Evolutionary conservation across 768 basidiomycete genomes (phyloP).

Genomic region (Kwoniella dejecticola): DNA sequence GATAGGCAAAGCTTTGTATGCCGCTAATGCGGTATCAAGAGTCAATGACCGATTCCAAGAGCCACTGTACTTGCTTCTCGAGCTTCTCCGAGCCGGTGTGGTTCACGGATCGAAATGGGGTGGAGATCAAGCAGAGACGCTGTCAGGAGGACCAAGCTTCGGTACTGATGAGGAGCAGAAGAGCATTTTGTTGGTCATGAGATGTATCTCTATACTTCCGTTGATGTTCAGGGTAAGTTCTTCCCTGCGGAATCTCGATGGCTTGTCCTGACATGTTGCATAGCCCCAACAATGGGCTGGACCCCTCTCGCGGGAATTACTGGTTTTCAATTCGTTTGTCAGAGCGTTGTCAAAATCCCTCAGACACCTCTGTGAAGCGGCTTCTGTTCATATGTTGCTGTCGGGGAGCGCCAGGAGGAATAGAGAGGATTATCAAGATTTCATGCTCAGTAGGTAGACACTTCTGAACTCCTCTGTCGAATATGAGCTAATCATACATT

Average conservation of each 20-base stretch:
- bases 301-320: slow-evolving; percentile 89
- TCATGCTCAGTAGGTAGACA: slow-evolving; percentile 67
- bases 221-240: slow-evolving; percentile 81
- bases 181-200: slow-evolving; percentile 93
- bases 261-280: not conserved
- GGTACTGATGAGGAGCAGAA: slow-evolving; percentile 92
- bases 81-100: slow-evolving; percentile 92
- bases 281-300: slow-evolving; percentile 92
- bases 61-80: slow-evolving; percentile 88
- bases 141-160: slow-evolving; percentile 93
- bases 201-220: slow-evolving; percentile 91
- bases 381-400: slow-evolving; percentile 88
- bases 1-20: slow-evolving; percentile 87
- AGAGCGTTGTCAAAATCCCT: slow-evolving; percentile 86
- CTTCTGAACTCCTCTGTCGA: no score
- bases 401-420: slow-evolving; percentile 81
- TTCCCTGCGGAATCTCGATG: not conserved
- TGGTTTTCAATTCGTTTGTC: slow-evolving; percentile 98
- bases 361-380: slow-evolving; percentile 84
- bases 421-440: slow-evolving; percentile 88
- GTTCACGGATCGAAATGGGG: slow-evolving; percentile 94
- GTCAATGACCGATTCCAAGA: slow-evolving; percentile 99
- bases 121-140: slow-evolving; percentile 63
- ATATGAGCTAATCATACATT: not conserved
- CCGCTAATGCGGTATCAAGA: slow-evolving; percentile 72